Percentiles rank a stretch among this genome's conserved stretches.
Conservation (phyloP, 306 rosid genomes). For the Prunus kanzakura region DNA sequence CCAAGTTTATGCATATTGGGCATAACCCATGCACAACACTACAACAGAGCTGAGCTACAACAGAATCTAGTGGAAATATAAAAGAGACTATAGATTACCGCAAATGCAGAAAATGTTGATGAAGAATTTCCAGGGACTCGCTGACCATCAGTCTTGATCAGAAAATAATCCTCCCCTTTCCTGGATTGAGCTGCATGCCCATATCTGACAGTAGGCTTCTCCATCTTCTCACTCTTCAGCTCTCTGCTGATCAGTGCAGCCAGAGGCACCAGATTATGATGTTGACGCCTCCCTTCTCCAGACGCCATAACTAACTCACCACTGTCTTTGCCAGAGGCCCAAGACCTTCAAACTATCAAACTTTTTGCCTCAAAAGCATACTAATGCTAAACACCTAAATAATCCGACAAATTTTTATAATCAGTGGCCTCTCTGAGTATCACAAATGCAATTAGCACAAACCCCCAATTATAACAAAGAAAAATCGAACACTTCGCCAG, state of each 20-base stretch:
- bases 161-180: constrained; percentile 91
- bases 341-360: constrained; percentile 27
- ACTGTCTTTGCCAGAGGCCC: constrained; percentile 19
- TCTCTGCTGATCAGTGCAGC: constrained; percentile 87
- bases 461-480: constrained; percentile 13
- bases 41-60: not conserved
- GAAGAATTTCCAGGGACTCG: constrained; percentile 77
- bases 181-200: constrained; percentile 89
- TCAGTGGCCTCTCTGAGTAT: not conserved
- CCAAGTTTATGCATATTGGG: not conserved
- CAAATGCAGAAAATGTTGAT: constrained; percentile 74
- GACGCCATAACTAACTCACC: constrained; percentile 53
- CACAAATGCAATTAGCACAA: constrained; percentile 8
- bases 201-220: constrained; percentile 72
- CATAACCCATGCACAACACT: not conserved
- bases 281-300: constrained; percentile 64
- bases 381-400: constrained; percentile 13
- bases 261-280: constrained; percentile 80
- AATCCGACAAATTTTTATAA: not conserved
- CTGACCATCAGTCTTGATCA: constrained; percentile 76
- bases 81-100: constrained; percentile 47
- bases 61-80: not conserved
- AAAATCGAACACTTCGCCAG: not conserved
- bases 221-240: constrained; percentile 88
- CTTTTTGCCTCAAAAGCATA: constrained; percentile 34